Evolutionary conservation across 148 eudicot species (phyloP), one percentile per base, ranked within the genome.

Genomic region (Nepenthes gracilis): DNA sequence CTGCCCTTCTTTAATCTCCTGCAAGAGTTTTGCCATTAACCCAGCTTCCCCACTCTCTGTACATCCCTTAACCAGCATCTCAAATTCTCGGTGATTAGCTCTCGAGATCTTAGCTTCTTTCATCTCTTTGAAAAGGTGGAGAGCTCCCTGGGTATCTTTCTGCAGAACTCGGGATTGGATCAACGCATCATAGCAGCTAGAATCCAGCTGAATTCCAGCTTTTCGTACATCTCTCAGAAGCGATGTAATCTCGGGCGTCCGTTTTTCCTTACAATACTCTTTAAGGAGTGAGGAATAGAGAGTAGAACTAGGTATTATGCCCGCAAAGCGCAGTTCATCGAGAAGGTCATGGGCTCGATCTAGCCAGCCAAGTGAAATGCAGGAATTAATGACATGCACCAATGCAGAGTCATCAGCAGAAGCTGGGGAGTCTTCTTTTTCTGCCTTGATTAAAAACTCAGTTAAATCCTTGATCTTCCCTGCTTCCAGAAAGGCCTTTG

Each of bases 301-400:
- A 0, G 88, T 74, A 14, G 96, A 80, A 59, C 79, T 77, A 34
- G 78, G 68, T 71, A 70, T 83, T 57, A 92, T 78, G 60, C 98
- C 98, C 54, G 82, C 72, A 75, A 88, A 80, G 38, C 80, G 88
- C 88, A 88, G 74, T 75, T 92, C 98, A 68, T 92, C 98, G 9
- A 92, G 85, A 68, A 92, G 79, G 49, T 92, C 96, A 67, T 92
- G 96, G 40, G 98, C 98, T 40, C 75, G 82, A 74, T 88, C 98
- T 63, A 92, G 74, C 91, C 88, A 80, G 71, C 88, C 91, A 60
- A 88, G 87, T 6, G 85, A 75, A 70, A 88, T 85, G 77, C 98
- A 92, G 9, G 85, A 72, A 62, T 82, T 76, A 59, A 88, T 83
- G 49, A 84, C 87, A 72, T 83, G 77, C 63, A 81, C 76, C 68